Evolutionary conservation across 768 basidiomycete species (phyloP), one percentile per base, ranked within the genome.

Genomic region (Serendipita sp.): DNA sequence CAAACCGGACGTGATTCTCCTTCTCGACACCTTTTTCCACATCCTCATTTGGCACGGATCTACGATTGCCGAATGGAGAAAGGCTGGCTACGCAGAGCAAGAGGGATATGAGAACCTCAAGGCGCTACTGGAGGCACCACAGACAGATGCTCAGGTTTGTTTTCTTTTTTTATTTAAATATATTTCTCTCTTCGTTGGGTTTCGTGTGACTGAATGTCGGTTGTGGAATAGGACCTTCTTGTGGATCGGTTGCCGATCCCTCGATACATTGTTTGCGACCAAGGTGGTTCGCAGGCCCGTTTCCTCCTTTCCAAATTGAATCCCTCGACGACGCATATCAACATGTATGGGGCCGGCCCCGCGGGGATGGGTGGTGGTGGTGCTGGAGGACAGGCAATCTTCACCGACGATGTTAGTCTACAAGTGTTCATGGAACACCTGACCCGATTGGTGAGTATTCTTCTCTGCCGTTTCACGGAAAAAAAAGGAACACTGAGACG

Each of bases 31-130:
- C 2, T 99, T 95, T 83, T 98, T 99, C 92, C 95, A 99, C 73
- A 96, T 98, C 69, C 86, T 98, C 70, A 98, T 99, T 74, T 98
- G 96, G 87, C 96, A 99, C 72, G 96, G 96, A 24, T 92, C 95
- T 74, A 90, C 92, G 24, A 82, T 99, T 56, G 94, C 96, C 0
- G 88, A 93, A 73, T 99, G 96, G 96, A 83, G 95, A 62, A 98
- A 98, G 75, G 89, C 91, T 10, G 94, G 93, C 0, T 99, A 98
- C 71, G 96, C 98, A 71, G 94, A 99, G 0, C 95, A 97, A 76
- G 94, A 97, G 73, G 94, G 92, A 41, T 96, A 98, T 71, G 96
- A 98, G 75, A 98, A 99, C 76, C 89, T 99, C 77, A 94, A 93
- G 71, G 92, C 95, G 72, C 78, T 98, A 53, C 80, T 98, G 15